Percentiles rank a stretch among this genome's conserved stretches.
Evolutionary conservation across 306 rosid genomes (phyloP).

Genomic region (Vicia faba): DNA sequence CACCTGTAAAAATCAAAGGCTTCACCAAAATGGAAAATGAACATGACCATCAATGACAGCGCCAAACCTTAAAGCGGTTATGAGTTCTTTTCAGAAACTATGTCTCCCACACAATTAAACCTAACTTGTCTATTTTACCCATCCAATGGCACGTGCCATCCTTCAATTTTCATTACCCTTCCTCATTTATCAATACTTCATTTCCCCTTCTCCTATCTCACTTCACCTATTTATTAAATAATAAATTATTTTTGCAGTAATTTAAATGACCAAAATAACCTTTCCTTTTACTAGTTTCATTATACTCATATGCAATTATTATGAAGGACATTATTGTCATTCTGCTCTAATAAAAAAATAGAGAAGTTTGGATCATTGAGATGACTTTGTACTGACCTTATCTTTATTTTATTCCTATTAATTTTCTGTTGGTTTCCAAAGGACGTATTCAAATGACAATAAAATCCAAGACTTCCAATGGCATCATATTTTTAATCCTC

Average conservation of each 20-base stretch:
- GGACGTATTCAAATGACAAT: conserved; percentile 52
- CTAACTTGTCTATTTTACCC: conserved; percentile 55
- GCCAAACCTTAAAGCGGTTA: conserved; percentile 71
- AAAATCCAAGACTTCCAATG: conserved; percentile 44
- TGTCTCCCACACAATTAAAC: conserved; percentile 51
- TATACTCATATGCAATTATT: conserved; percentile 38
- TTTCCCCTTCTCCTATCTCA: conserved; percentile 30
- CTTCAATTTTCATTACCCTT: conserved; percentile 41
- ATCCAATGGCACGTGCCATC: conserved; percentile 60
- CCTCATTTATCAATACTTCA: conserved; percentile 25
- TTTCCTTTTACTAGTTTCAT: conserved; percentile 2
- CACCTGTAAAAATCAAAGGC: conserved; percentile 54
- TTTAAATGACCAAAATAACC: conserved; percentile 37
- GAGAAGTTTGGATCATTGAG: conserved; percentile 74
- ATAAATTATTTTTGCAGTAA: background rate
- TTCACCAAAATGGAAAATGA: conserved; percentile 50
- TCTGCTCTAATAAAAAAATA: conserved; percentile 31
- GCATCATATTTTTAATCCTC: conserved; percentile 36
- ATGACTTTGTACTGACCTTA: conserved; percentile 82
- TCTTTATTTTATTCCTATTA: conserved; percentile 75
- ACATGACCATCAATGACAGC: conserved; percentile 57
- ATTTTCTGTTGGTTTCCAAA: conserved; percentile 61
- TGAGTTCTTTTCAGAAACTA: conserved; percentile 54
- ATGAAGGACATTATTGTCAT: conserved; percentile 50
- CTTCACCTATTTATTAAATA: conserved; percentile 50